Percentiles rank a stretch among this genome's conserved stretches.
phyloP scores from a whole-genome alignment of 768 basidiomycete species.

The Neoboletus brunneissimus region DNA sequence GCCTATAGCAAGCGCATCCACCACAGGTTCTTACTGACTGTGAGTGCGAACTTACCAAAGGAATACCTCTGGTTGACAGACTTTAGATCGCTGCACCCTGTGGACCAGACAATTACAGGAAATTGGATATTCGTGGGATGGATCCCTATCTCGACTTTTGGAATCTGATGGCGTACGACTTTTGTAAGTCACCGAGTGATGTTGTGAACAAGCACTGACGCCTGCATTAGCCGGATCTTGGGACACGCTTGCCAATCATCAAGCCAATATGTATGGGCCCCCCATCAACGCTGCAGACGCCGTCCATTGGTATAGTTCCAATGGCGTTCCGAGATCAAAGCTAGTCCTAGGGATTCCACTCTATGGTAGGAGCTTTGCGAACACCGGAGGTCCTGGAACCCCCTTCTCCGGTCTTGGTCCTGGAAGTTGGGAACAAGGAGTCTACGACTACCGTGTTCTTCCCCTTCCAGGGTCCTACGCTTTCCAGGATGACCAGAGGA shows the following conservation, averaged over 20 bases:
- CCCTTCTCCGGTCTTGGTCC: conserved; percentile 80
- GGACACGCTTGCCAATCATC: conserved; percentile 71
- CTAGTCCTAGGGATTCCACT: conserved; percentile 89
- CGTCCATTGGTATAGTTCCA: conserved; percentile 64
- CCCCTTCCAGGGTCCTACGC: conserved; percentile 72
- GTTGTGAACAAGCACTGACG: conserved; percentile 10
- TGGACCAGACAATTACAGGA: conserved; percentile 82
- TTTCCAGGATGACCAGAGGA: conserved; percentile 58
- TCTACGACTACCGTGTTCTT: conserved; percentile 91
- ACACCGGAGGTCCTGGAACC: conserved; percentile 77
- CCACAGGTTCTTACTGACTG: conserved; percentile 72
- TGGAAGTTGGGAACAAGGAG: conserved; percentile 88
- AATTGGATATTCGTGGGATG: conserved; percentile 80
- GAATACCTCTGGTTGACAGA: not conserved
- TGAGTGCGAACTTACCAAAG: conserved; percentile 34
- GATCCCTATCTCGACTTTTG: conserved; percentile 87
- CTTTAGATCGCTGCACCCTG: conserved; percentile 87
- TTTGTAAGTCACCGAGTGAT: conserved; percentile 44
- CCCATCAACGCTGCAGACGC: conserved; percentile 61
- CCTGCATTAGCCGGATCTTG: conserved; percentile 65
- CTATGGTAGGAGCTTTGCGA: conserved; percentile 89
- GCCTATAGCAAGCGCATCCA: conserved; percentile 58
- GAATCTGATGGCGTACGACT: conserved; percentile 97
- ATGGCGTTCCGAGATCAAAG: conserved; percentile 76
- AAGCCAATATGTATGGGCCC: conserved; percentile 79